Evolutionary conservation across 768 basidiomycete species (phyloP), one percentile per base, ranked within the genome.

Genomic region (Russula emetica): DNA sequence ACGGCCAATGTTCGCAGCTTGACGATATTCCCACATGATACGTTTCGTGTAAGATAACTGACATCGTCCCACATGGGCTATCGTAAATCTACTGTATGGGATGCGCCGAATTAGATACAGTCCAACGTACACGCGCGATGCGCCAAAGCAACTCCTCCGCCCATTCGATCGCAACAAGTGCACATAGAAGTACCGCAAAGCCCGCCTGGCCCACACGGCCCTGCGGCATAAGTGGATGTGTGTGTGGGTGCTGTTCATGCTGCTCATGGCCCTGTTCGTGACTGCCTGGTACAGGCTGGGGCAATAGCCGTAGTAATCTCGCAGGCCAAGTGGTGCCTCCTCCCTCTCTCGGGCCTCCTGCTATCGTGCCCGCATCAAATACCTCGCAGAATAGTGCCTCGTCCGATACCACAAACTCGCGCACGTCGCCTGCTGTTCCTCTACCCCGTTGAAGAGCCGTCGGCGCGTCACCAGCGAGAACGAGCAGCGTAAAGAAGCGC

Each of bases 401-500:
- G 18, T 61, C 53, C 16, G 60, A 60, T 38, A 32, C 57, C 20
- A 38, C 24, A 36, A 61, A 61, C 30, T 55, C 60, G 6, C 42
- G 24, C 10, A 45, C 20, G 3, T 54, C 44, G 13, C 24, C 42
- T 45, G 44, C 30, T n/a, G 22, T 10, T n/a, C 13, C 44, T 28
- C 44, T 11, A 22, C 56, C 56, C 28, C 28, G 22, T 28, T 24
- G 24, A 5, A 28, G 60, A 11, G 60, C 51, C 5, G 50, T 45
- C 5, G 2, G 44, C 30, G 42, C 56, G n/a, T 57, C n/a, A 7
- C 28, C 22, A 2, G 44, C 4, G 30, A 58, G 57, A 16, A 58
- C n/a, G 14, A 58, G 57, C 22, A 47, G 8, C 13, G 79, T 79
- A 70, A 83, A 84, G 67, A 85, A 72, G 16, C 76, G 75, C 2